Evolutionary conservation across 352 stramenopile genomes (phyloP), one percentile per base, ranked within the genome.

Genomic region (Thalassiosira livingstoniorum): DNA sequence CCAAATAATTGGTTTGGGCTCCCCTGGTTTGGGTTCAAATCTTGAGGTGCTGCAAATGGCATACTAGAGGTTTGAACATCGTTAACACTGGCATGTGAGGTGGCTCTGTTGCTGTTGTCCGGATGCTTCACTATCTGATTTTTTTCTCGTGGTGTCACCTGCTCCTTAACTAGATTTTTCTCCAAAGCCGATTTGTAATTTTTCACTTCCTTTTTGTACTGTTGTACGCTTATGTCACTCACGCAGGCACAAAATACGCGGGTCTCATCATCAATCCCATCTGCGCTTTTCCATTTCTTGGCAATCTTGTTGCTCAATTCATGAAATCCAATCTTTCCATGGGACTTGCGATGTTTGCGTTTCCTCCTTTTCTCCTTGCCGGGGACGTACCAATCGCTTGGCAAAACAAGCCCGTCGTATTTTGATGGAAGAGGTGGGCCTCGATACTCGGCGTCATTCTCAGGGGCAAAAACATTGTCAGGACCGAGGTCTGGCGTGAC

Each of bases 291-390:
- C 60, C 60, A 67, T 18, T 13, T 4, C 5, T 53, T 25, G 27
- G 60, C 27, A 51, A 67, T 67, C 2, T 47, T 45, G 2, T 67
- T 47, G 21, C 2, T 31, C 29, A 67, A 47, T 43, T 47, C 60
- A 4, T 25, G 21, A 47, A 67, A 67, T 32, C 60, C 21, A 23
- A 67, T 67, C 23, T 67, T 70, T 34, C 35, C 62, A 58, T 70
- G 62, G 5, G 62, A 37, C 32, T 70, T 70, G n/a, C n/a, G n/a
- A 57, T 70, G 62, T 55, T 34, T 57, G n/a, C 62, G 35, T 23
- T 70, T 70, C 13, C 27, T 11, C 27, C 32, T 35, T 7, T 29
- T 31, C 13, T 45, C 45, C 57, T 65, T 65, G 7, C 57, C 57
- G 27, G 57, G 57, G 32, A 65, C 21, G 23, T 63, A 23, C 57